Percentiles rank a stretch among this genome's conserved stretches.
Evolutionary conservation across 1,284 basidiomycete species (phyloP).

Genomic region (Sanghuangporus weigelae): DNA sequence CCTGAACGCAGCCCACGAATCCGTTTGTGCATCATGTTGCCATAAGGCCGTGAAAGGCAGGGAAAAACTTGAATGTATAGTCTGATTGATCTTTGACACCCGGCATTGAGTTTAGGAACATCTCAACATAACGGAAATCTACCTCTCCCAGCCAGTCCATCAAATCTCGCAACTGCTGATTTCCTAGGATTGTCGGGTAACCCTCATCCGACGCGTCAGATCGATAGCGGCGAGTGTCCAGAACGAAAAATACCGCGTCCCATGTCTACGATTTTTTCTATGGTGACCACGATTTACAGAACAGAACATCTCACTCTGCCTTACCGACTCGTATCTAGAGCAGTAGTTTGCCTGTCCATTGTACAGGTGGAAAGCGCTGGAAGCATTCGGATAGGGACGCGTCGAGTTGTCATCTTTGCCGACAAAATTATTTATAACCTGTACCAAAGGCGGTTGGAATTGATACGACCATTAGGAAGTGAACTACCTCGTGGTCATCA

Average conservation of each 20-base stretch:
- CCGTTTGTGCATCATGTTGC: slow-evolving; percentile 60
- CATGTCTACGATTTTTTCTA: slow-evolving; percentile 30
- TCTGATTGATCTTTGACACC: slow-evolving; percentile 56
- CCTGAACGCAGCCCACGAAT: slow-evolving; percentile 71
- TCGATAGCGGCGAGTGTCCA: slow-evolving; percentile 71
- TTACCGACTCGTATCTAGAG: slow-evolving; percentile 34
- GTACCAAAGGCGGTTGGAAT: neutral
- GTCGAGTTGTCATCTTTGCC: slow-evolving; percentile 50
- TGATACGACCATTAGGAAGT: neutral
- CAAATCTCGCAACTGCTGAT: slow-evolving; percentile 58
- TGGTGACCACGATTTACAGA: too few relatives aligned
- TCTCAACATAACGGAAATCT: slow-evolving; percentile 13
- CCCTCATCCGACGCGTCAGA: slow-evolving; percentile 41
- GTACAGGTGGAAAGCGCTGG: slow-evolving; percentile 63
- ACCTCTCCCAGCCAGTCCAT: slow-evolving; percentile 63
- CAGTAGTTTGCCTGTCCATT: slow-evolving; percentile 65
- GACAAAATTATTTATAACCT: slow-evolving; percentile 42
- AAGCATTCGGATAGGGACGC: slow-evolving; percentile 54
- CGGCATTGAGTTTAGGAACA: neutral
- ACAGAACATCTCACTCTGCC: slow-evolving; percentile 14
- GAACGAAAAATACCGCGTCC: slow-evolving; percentile 73
- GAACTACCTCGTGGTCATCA: neutral
- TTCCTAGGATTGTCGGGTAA: slow-evolving; percentile 68
- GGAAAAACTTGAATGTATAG: slow-evolving; percentile 77
- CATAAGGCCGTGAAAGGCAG: slow-evolving; percentile 79